Evolutionary conservation across 2,329 filamentous ascomycete genomes (phyloP), one percentile per base, ranked within the genome.

Genomic region (Parafenestella ontariensis): DNA sequence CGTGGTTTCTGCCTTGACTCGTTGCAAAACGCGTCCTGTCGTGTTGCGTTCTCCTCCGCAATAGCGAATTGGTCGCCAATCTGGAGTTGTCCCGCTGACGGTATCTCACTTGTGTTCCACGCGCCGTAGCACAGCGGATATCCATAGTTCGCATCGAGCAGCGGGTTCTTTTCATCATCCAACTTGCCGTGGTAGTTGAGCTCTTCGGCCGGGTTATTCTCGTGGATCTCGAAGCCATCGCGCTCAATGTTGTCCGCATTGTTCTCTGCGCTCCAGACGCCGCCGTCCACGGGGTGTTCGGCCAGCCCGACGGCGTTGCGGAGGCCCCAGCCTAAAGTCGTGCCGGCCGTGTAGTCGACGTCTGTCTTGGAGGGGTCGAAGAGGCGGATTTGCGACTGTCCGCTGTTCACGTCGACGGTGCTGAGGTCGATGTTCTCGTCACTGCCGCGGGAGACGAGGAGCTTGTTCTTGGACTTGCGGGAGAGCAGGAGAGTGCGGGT

Each of bases 201-300:
- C 73, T 90, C 86, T 68, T 91, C 88, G 13, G 80, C 88, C 0
- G 88, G 88, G 67, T 90, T 90, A 62, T 88, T 79, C 52, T 82
- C 71, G 64, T 88, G 85, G 34, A 89, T 81, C 56, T 89, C 85
- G 15, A 78, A 64, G 9, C 81, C 82, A 48, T 81, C 71, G 17
- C 87, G 81, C 11, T 73, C 74, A 15, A 89, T 77, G 36, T 87
- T 72, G 69, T 90, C 88, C 9, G 84, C 84, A 1, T 83, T 86
- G 71, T 90, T 91, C 72, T 91, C 88, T n/a, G 90, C 86, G 18
- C 70, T 71, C 59, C 73, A 82, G 24, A 82, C 77, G 55, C 77
- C 78, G 37, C 79, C 79, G 31, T 68, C 76, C 10, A 46, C 57
- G 6, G 79, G 79, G 51, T 89, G 79, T 69, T 88, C 87, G 18